Evolutionary conservation across 306 rosid species (phyloP), one percentile per base, ranked within the genome.

Genomic region (Cicer pinnatifidum): DNA sequence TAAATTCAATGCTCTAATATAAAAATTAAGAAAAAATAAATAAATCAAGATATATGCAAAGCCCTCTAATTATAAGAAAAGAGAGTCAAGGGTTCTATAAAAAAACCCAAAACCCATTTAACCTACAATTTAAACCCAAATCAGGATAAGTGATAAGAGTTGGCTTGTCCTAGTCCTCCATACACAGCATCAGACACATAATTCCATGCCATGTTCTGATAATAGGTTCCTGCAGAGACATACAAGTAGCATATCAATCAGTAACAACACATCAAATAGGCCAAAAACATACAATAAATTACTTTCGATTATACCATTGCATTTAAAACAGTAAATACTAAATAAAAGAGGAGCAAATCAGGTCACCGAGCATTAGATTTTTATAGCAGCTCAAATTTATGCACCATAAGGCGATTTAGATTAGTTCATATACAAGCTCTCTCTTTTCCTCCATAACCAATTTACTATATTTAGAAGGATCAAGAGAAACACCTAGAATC

Each of bases 81-180:
- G 23, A 20, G 23, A 20, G 23, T 20, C 23, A 20, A 20, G 23
- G 23, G 23, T 20, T 20, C 23, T 20, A 20, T 20, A 20, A 20
- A 20, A 20, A 20, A 20, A 20, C 1, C 23, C 23, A 20, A 20
- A 20, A 20, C 23, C 23, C 23, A 20, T 20, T 15, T 39, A 33
- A 80, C 99, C 84, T 85, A 94, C 99, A 80, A 82, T 94, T 91
- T 87, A 89, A 81, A 75, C 89, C 96, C 84, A 94, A 82, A 84
- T 94, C 99, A 13, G 99, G 97, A 81, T 91, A 94, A 13, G 97
- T 91, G 56, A 91, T 78, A 20, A 94, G 95, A 67, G 96, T 97
- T 68, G 99, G 97, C 73, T 94, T 94, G 76, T 94, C 96, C 77
- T 69, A 95, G 80, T 94, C 97, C n/a, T 82, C 98, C 99, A 78